Percentiles rank a stretch among this genome's conserved stretches.
Conservation (phyloP, 2,329 filamentous ascomycete genomes). For the Colletotrichum abscissum region DNA sequence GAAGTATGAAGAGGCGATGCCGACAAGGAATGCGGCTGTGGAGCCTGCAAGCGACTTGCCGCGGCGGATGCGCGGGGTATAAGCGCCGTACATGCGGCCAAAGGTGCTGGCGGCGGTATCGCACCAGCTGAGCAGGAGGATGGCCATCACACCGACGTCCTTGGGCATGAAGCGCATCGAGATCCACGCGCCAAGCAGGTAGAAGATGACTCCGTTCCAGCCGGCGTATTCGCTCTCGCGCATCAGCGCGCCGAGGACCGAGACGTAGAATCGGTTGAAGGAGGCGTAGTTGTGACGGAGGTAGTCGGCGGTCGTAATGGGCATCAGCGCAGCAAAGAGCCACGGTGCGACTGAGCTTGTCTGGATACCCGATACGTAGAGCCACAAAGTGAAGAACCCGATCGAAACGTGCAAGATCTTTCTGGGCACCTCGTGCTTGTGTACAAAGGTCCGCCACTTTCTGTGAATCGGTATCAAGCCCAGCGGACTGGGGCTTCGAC, state of each 20-base stretch:
- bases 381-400: conserved; percentile 89
- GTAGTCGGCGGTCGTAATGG: conserved; percentile 84
- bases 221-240: conserved; percentile 93
- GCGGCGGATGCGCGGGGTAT: conserved; percentile 85
- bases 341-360: conserved; percentile 83
- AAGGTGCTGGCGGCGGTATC: conserved; percentile 97
- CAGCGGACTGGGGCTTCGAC: conserved; percentile 89
- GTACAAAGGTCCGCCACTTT: conserved; percentile 90
- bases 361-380: conserved; percentile 85
- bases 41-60: conserved; percentile 95
- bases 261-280: conserved; percentile 90
- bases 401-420: conserved; percentile 96
- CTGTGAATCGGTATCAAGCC: conserved; percentile 95
- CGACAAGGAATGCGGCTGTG: conserved; percentile 83
- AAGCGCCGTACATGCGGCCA: conserved; percentile 87
- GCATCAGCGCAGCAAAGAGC: conserved; percentile 82
- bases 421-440: conserved; percentile 96
- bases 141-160: conserved; percentile 89
- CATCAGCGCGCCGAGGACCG: conserved; percentile 89
- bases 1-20: conserved; percentile 82
- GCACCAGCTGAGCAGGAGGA: conserved; percentile 95
- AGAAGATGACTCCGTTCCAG: conserved; percentile 98
- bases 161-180: conserved; percentile 91
- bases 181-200: conserved; percentile 89
- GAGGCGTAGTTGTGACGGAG: conserved; percentile 84